Evolutionary conservation across 2,329 filamentous ascomycete species (phyloP).

Genomic region (Calycina herbarum): DNA sequence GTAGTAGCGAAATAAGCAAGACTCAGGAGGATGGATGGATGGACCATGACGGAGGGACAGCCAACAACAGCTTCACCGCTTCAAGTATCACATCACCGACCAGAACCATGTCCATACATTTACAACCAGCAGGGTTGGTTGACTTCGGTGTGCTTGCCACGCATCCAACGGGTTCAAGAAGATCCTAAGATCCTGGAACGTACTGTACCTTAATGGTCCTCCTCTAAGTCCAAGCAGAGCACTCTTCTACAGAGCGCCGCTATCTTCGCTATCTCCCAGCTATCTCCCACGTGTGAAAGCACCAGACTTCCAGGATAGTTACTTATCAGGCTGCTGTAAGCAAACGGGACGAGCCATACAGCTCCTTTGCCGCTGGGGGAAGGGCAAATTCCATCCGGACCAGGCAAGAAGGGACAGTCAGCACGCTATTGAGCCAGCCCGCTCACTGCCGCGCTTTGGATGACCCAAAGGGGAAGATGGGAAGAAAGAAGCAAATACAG

Average conservation of each 20-base stretch:
- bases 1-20: background rate
- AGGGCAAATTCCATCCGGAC: background rate
- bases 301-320: background rate
- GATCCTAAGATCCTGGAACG: background rate
- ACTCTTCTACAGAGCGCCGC: background rate
- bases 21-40: background rate
- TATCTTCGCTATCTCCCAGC: background rate
- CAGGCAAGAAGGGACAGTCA: background rate
- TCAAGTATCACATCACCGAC: background rate
- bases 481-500: background rate
- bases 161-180: background rate
- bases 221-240: background rate
- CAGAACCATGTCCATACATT: background rate
- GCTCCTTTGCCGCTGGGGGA: background rate
- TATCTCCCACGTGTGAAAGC: too few species aligned
- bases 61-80: background rate
- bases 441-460: background rate
- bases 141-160: background rate
- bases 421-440: constrained; percentile 4
- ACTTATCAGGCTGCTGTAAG: constrained; percentile 2
- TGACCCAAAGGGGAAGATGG: constrained; percentile 1
- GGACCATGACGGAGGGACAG: background rate
- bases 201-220: background rate
- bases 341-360: background rate
- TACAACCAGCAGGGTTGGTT: background rate